phyloP scores from a whole-genome alignment of 805 yeast genomes.

The Myxozyma mucilagina region DNA sequence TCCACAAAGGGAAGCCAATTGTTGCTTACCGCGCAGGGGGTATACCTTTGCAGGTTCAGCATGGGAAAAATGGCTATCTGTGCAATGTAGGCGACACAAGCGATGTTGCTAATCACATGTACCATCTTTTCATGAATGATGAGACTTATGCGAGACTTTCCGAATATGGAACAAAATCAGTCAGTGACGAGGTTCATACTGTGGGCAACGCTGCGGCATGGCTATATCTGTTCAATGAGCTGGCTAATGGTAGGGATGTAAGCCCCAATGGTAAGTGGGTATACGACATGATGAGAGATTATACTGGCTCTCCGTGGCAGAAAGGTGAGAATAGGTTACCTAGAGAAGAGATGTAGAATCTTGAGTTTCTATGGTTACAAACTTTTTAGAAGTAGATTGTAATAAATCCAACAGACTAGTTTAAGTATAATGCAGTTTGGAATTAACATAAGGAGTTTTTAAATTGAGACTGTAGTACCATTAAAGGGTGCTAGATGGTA shows the following conservation, averaged over 20 bases:
- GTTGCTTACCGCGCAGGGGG: slow-evolving; percentile 30
- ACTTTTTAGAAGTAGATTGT: no score
- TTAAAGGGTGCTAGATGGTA: no score
- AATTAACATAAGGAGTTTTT: no score
- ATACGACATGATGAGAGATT: slow-evolving; percentile 29
- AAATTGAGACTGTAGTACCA: no score
- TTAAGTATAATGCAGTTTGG: no score
- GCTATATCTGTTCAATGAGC: slow-evolving; percentile 27
- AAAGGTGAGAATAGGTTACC: slow-evolving; percentile 24
- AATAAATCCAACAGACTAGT: no score
- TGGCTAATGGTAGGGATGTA: slow-evolving; percentile 19
- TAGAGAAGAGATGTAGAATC: slow-evolving; percentile 2
- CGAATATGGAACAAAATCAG: slow-evolving; percentile 14
- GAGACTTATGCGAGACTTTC: slow-evolving; percentile 7
- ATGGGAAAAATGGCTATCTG: slow-evolving; percentile 21
- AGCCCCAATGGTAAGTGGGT: slow-evolving; percentile 25
- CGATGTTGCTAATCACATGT: slow-evolving; percentile 21
- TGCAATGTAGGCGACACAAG: slow-evolving; percentile 26
- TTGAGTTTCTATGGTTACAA: not conserved
- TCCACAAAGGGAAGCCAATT: slow-evolving; percentile 30
- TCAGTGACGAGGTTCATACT: slow-evolving; percentile 28
- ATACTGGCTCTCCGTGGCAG: slow-evolving; percentile 19
- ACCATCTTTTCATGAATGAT: slow-evolving; percentile 16
- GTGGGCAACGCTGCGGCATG: slow-evolving; percentile 29
- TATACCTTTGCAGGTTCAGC: slow-evolving; percentile 24